Percentiles rank a stretch among this genome's conserved stretches.
Evolutionary conservation across 2,329 filamentous ascomycete genomes (phyloP).

Genomic region (Magnaporthales sp.): DNA sequence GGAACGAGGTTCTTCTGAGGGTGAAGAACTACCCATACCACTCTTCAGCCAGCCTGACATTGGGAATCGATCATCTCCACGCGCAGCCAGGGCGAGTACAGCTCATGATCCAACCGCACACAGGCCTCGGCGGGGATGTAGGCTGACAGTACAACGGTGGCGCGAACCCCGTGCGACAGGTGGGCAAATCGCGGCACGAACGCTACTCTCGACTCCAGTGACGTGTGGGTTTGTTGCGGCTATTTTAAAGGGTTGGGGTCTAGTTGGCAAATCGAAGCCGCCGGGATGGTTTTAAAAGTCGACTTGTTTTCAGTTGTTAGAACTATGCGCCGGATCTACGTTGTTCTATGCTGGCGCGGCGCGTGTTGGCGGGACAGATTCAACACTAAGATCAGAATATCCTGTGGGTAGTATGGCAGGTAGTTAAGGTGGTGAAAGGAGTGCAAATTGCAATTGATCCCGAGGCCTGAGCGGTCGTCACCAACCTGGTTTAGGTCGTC

Average conservation of each 20-base stretch:
- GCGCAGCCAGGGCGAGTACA: neutral
- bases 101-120: conserved; percentile 2
- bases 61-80: conserved; percentile 10
- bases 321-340: neutral
- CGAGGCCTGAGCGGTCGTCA: neutral
- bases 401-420: neutral
- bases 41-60: conserved; percentile 14
- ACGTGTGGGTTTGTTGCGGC: neutral
- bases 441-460: neutral
- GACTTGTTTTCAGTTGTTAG: neutral
- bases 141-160: neutral
- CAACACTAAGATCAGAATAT: neutral
- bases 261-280: neutral
- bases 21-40: conserved; percentile 8
- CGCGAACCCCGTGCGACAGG: neutral
- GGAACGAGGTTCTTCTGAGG: neutral
- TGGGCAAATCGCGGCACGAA: neutral
- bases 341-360: neutral
- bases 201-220: neutral
- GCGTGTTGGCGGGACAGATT: neutral
- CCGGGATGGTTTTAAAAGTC: neutral
- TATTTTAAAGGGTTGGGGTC: neutral
- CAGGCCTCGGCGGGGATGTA: conserved; percentile 3
- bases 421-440: neutral
- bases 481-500: neutral